A percentile compares a stretch with the other conserved stretches of the same genome.
Conservation (phyloP, 2,329 filamentous ascomycete genomes). For the Colletotrichum sp. region DNA sequence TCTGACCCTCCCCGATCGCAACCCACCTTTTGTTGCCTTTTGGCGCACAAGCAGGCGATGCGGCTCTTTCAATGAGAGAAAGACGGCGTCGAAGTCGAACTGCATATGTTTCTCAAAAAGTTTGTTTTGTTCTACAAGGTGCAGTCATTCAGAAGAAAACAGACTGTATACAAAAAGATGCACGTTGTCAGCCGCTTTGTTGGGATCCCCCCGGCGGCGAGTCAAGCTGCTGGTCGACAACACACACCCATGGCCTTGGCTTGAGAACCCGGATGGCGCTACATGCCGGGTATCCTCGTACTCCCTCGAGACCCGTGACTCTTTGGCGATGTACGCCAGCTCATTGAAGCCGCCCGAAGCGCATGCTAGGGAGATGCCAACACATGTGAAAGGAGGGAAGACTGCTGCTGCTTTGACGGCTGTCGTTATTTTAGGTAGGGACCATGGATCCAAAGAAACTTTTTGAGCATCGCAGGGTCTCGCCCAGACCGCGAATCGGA, state of each 20-base stretch:
- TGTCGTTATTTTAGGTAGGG: not conserved
- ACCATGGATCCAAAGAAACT: not conserved
- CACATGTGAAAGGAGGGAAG: not conserved
- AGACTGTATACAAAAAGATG: not conserved
- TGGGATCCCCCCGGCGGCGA: not conserved
- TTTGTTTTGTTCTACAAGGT: not conserved
- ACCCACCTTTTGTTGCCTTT: not conserved
- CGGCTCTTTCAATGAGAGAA: not conserved
- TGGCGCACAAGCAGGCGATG: not conserved
- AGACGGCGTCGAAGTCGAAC: not conserved
- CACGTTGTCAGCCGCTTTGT: not conserved
- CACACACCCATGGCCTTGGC: constrained; percentile 1
- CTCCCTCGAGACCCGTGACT: constrained; percentile 5
- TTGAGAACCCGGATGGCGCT: constrained; percentile 16
- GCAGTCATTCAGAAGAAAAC: not conserved
- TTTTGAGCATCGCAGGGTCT: not conserved
- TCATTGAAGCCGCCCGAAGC: constrained; percentile 88
- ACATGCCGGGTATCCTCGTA: not conserved
- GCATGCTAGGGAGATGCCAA: constrained; percentile 40
- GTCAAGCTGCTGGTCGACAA: constrained; percentile 13
- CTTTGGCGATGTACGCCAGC: constrained; percentile 40
- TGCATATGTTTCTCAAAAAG: not conserved
- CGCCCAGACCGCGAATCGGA: not conserved
- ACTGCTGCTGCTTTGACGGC: not conserved
- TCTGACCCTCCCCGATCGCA: constrained; percentile 1